Evolutionary conservation across 495 filamentous ascomycete genomes (phyloP).

Genomic region (Cercophora samala): DNA sequence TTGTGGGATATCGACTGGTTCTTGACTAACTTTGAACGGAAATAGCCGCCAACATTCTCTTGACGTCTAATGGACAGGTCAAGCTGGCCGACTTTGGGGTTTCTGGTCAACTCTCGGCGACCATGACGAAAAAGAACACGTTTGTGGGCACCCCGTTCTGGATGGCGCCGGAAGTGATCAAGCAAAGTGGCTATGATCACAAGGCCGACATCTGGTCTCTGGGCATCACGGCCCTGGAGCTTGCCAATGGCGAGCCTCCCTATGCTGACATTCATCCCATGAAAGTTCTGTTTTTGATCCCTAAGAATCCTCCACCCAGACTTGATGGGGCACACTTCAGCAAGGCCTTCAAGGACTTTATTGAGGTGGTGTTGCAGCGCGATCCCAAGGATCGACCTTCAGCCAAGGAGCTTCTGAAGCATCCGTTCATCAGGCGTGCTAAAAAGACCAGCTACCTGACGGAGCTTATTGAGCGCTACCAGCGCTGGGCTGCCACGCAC

Average conservation of each 20-base stretch:
- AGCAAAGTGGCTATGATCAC: slow-evolving; percentile 95
- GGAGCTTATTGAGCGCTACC: slow-evolving; percentile 85
- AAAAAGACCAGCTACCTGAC: slow-evolving; percentile 89
- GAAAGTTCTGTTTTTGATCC: slow-evolving; percentile 97
- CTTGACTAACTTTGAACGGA: slow-evolving; percentile 7
- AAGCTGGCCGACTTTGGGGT: slow-evolving; percentile 98
- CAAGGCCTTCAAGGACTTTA: slow-evolving; percentile 89
- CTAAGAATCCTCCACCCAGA: slow-evolving; percentile 83
- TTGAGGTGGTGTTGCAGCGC: slow-evolving; percentile 79
- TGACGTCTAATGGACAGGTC: slow-evolving; percentile 86
- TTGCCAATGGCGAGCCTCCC: slow-evolving; percentile 89
- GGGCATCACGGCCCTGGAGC: slow-evolving; percentile 93
- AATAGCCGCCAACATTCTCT: slow-evolving; percentile 82
- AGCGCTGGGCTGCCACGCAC: slow-evolving; percentile 76
- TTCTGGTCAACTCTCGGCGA: slow-evolving; percentile 92
- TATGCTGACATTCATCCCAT: slow-evolving; percentile 98
- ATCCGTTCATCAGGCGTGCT: slow-evolving; percentile 83
- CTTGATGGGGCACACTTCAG: slow-evolving; percentile 78
- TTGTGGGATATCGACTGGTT: neutral
- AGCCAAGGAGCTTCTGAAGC: slow-evolving; percentile 82
- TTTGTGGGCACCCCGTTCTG: slow-evolving; percentile 98
- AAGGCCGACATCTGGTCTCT: slow-evolving; percentile 99
- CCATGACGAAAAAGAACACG: slow-evolving; percentile 99
- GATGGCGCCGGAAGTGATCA: slow-evolving; percentile 99
- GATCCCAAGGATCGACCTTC: slow-evolving; percentile 85